Evolutionary conservation across 345 rosid genomes (phyloP).

Genomic region (Bretschneidera sinensis): DNA sequence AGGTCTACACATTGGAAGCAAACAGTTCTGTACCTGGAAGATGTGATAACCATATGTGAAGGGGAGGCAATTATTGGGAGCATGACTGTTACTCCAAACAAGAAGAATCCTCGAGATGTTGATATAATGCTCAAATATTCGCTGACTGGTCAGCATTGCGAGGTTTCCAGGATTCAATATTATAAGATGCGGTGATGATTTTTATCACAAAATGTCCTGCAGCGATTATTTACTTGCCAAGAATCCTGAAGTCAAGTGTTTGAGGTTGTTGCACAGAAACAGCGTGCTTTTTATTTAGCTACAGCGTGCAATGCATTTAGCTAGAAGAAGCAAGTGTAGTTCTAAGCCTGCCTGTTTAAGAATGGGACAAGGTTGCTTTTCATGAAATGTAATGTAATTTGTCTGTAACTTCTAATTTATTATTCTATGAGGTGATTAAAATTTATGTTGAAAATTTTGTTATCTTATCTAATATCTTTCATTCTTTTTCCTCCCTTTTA

Average conservation of each 20-base stretch:
- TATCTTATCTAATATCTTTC: too few species aligned
- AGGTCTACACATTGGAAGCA: slow-evolving; percentile 96
- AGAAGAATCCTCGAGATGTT: slow-evolving; percentile 86
- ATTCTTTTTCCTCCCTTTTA: too few species aligned
- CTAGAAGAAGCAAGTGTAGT: too few species aligned
- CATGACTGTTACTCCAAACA: slow-evolving; percentile 86
- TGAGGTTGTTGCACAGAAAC: neutral
- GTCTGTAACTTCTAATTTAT: too few species aligned
- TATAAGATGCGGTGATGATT: slow-evolving; percentile 73
- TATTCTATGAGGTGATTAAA: too few species aligned
- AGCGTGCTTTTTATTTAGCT: too few species aligned
- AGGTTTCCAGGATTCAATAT: slow-evolving; percentile 53
- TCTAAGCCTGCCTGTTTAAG: too few species aligned
- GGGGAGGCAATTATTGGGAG: slow-evolving; percentile 81
- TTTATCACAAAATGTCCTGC: neutral
- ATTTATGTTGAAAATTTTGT: too few species aligned
- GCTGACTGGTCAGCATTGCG: slow-evolving; percentile 59
- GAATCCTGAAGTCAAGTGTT: neutral
- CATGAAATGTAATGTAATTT: too few species aligned
- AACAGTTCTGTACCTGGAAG: slow-evolving; percentile 88
- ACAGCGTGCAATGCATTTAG: too few species aligned
- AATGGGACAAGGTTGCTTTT: too few species aligned
- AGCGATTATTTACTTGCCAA: neutral
- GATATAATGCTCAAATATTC: slow-evolving; percentile 80
- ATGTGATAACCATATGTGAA: slow-evolving; percentile 85